A percentile compares a stretch with the other conserved stretches of the same genome.
Evolutionary conservation across 345 rosid species (phyloP).

Genomic region (Arabis alpina): DNA sequence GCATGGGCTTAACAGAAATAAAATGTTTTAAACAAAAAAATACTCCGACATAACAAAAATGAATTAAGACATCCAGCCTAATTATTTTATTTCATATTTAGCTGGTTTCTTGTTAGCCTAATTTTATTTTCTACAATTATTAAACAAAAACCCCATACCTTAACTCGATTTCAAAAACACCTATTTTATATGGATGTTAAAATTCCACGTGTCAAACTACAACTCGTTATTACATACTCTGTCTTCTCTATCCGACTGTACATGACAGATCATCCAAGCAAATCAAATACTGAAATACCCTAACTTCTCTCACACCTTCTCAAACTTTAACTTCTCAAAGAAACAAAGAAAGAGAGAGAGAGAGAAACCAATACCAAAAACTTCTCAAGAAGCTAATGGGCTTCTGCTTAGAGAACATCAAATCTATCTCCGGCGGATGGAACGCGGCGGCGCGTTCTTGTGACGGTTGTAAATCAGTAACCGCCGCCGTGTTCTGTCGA

Average conservation of each 20-base stretch:
- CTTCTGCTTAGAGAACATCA: constrained; percentile 45
- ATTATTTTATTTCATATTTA: not conserved
- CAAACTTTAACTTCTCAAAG: constrained; percentile 16
- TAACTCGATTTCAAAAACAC: not conserved
- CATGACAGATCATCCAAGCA: constrained; percentile 42
- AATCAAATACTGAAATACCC: constrained; percentile 46
- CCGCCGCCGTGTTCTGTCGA: constrained; percentile 73
- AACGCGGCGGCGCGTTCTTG: constrained; percentile 66
- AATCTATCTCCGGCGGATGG: constrained; percentile 53
- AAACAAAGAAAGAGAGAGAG: not conserved
- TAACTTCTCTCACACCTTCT: constrained; percentile 29
- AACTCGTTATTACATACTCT: constrained; percentile 38
- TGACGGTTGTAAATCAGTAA: constrained; percentile 73
- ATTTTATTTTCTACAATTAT: constrained; percentile 27
- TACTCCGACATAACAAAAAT: not conserved
- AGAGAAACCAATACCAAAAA: not conserved
- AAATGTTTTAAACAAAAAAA: not conserved
- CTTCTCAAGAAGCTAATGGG: constrained; percentile 46
- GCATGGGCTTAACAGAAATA: not conserved
- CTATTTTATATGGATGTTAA: constrained; percentile 41
- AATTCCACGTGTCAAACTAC: constrained; percentile 43
- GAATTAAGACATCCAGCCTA: constrained; percentile 22
- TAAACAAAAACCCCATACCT: constrained; percentile 3
- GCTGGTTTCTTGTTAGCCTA: constrained; percentile 39
- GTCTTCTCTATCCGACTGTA: constrained; percentile 43